Base-by-base conservation (phyloP, 2,329 filamentous ascomycete species). In the Xylaria sp. region DNA sequence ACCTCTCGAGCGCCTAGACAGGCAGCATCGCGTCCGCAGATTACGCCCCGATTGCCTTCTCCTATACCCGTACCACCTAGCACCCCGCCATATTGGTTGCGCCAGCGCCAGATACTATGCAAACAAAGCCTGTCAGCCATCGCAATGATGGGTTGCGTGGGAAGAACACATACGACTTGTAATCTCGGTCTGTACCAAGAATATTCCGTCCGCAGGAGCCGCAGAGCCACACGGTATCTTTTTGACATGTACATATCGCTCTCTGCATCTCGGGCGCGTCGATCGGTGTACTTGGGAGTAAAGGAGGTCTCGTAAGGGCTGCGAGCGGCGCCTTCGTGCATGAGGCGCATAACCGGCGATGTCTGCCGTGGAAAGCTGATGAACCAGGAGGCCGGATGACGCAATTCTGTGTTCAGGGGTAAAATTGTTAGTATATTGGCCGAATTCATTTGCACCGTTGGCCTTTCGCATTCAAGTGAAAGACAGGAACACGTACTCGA, bases 1-100 rank as follows among this genome's bases (percentile, higher is more conserved):
- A 90, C 86, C 66, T 90, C 86, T 60, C 85, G 82, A 4, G 88
- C 88, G 0, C 85, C 89, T n/a, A 92, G 82, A 74, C 92, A 97
- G 42, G 79, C 73, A n/a, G 78, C 76, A 47, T 87, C 88, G n/a
- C 91, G 85, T 0, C 91, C 92, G 71, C 92, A 97, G 64, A 91
- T 86, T 11, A 97, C 91, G 35, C 92, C 92, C 67, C 93, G 88
- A 68, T 92, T 87, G 37, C 91, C 92, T 67, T 96, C 91, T 49
- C 92, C 91, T 35, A 96, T 91, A 4, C 92, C 92, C 0, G 90
- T 92, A 23, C 92, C 90, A 18, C 86, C 87, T 2, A 92, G 88
- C 0, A 91, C 86, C 65, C 91, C 89, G 13, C 87, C 88, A 72
- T 96, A 97, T 23, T 91, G 85, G 47, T 85, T 90, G 54, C 92